Evolutionary conservation across 179 eudicot genomes (phyloP).

Genomic region (Sideroxylon spinosum): DNA sequence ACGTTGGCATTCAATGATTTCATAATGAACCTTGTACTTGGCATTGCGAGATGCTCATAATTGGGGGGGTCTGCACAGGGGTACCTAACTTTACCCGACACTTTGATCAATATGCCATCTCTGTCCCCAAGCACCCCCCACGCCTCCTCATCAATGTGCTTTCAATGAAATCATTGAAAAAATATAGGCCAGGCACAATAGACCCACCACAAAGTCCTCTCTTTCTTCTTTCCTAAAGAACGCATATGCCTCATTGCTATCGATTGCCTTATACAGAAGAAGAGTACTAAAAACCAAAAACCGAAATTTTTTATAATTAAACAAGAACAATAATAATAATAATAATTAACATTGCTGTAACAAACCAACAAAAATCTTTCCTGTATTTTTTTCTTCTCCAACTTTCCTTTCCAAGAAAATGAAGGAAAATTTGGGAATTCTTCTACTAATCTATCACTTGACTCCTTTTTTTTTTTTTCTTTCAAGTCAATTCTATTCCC

Average conservation of each 20-base stretch:
- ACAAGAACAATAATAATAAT: neutral
- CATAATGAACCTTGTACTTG: slow-evolving; percentile 30
- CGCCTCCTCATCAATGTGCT: slow-evolving; percentile 21
- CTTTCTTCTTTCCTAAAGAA: too few relatives aligned
- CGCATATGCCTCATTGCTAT: too few relatives aligned
- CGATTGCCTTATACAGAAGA: too few relatives aligned
- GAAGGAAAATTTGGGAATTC: slow-evolving; percentile 3
- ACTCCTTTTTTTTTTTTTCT: neutral
- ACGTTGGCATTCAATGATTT: slow-evolving; percentile 16
- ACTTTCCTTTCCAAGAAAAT: slow-evolving; percentile 11
- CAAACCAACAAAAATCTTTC: neutral
- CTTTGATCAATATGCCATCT: slow-evolving; percentile 24
- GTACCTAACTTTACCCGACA: slow-evolving; percentile 36
- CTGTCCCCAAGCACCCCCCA: slow-evolving; percentile 25
- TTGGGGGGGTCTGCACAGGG: slow-evolving; percentile 20
- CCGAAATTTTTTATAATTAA: neutral
- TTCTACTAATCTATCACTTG: slow-evolving; percentile 2
- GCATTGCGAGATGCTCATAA: slow-evolving; percentile 33
- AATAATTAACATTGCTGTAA: neutral
- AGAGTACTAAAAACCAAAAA: too few relatives aligned
- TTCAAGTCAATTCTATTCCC: neutral
- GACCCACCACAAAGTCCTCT: neutral
- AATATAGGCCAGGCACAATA: neutral
- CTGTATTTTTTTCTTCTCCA: slow-evolving; percentile 12
- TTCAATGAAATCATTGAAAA: slow-evolving; percentile 17